Percentiles rank a stretch among this genome's conserved stretches.
phyloP scores from a whole-genome alignment of 768 basidiomycete species.

The Rickenella mellea region DNA sequence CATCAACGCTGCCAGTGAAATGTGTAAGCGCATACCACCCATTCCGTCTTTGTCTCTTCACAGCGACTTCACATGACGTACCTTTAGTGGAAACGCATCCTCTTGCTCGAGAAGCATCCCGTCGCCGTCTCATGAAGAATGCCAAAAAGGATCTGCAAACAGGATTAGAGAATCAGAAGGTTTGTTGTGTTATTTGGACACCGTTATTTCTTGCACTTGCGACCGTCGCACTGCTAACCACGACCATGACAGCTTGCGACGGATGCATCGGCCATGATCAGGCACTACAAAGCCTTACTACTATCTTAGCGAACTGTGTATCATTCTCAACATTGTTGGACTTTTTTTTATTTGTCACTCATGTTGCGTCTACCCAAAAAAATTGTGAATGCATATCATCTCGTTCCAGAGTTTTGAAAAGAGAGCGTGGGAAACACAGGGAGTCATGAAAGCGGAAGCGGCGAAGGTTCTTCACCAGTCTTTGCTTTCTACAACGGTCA shows the following conservation, averaged over 20 bases:
- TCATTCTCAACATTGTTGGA: too few relatives aligned
- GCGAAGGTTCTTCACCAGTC: too few relatives aligned
- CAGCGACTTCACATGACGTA: background rate
- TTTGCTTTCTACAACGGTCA: too few relatives aligned
- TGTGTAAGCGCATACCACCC: constrained; percentile 17
- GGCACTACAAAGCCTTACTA: constrained; percentile 30
- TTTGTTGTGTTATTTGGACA: constrained; percentile 2
- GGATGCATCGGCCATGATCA: constrained; percentile 30
- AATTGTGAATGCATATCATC: too few relatives aligned
- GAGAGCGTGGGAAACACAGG: too few relatives aligned
- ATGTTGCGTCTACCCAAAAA: too few relatives aligned
- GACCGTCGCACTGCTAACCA: constrained; percentile 1
- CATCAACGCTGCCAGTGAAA: constrained; percentile 21
- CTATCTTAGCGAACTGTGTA: constrained; percentile 9
- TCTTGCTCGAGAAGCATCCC: constrained; percentile 21
- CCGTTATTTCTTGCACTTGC: background rate
- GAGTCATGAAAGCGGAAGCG: too few relatives aligned
- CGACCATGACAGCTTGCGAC: constrained; percentile 20
- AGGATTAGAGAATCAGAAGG: constrained; percentile 29
- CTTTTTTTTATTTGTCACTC: too few relatives aligned
- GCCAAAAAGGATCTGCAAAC: constrained; percentile 25
- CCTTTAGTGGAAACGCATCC: constrained; percentile 22
- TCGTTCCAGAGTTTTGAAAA: too few relatives aligned
- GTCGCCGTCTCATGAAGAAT: constrained; percentile 22
- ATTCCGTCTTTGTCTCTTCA: background rate